Conservation (phyloP, 768 basidiomycete genomes). For the Boletus reticuloceps region DNA sequence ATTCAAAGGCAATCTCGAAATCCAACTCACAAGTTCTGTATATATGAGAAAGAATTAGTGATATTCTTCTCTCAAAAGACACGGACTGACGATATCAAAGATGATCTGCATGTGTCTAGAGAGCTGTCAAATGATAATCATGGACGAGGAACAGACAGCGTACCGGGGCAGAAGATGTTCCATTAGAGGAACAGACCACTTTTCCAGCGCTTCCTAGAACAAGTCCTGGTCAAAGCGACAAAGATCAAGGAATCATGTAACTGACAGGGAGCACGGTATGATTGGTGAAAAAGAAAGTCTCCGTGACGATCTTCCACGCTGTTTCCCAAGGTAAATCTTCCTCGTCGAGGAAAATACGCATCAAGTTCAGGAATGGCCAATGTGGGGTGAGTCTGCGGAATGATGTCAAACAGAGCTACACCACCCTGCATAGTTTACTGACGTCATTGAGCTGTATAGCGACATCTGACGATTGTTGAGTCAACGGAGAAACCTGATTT, state of each 20-base stretch:
- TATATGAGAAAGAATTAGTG: conserved; percentile 12
- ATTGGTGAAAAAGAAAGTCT: conserved; percentile 95
- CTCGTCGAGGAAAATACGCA: conserved; percentile 90
- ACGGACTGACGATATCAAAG: conserved; percentile 73
- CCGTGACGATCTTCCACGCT: conserved; percentile 88
- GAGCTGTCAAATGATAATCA: background rate
- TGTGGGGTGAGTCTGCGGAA: conserved; percentile 84
- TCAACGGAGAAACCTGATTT: background rate
- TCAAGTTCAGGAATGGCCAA: conserved; percentile 93
- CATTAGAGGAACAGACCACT: conserved; percentile 89
- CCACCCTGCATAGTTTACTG: conserved; percentile 17
- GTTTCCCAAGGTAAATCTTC: conserved; percentile 80
- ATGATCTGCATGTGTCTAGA: conserved; percentile 85
- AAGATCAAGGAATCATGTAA: conserved; percentile 13
- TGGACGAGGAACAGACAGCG: conserved; percentile 10
- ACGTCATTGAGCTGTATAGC: conserved; percentile 97
- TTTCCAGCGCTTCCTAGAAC: conserved; percentile 75
- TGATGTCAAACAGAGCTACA: conserved; percentile 1
- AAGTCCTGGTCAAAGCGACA: background rate
- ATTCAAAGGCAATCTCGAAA: background rate
- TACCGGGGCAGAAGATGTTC: conserved; percentile 80
- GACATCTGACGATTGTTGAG: conserved; percentile 48
- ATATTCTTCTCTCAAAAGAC: background rate
- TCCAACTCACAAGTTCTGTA: conserved; percentile 38
- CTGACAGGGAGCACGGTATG: conserved; percentile 87